These are phyloP conservation scores for Exutisphaerella laricina DNA, from an alignment of 2,329 filamentous ascomycete species.

Conservation along the genomic window DNA sequence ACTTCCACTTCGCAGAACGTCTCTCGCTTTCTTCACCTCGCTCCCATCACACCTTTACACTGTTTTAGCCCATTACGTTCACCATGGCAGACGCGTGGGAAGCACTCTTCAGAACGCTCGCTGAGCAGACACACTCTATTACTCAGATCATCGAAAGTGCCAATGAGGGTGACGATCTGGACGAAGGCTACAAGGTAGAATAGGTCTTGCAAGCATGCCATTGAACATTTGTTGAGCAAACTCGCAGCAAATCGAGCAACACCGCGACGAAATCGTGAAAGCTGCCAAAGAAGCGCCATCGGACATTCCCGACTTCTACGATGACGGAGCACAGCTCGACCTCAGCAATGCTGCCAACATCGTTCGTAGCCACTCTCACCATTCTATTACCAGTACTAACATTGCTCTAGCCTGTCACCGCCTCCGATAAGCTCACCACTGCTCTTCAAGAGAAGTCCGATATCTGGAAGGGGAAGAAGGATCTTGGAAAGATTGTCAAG, in stretches of 20 bases:
- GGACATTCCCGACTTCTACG: conserved; percentile 20
- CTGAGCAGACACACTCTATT: conserved; percentile 20
- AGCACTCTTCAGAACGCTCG: conserved; percentile 20
- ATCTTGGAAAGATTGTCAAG: conserved; percentile 22
- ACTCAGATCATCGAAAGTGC: conserved; percentile 17
- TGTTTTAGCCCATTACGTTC: not conserved
- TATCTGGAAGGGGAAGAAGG: conserved; percentile 17
- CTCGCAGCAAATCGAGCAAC: conserved; percentile 17
- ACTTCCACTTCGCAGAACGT: not conserved
- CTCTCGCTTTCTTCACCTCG: not conserved
- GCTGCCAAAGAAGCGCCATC: conserved; percentile 14
- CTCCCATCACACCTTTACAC: not conserved
- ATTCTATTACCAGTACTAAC: not conserved
- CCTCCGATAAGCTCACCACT: conserved; percentile 16
- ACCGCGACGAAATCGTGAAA: conserved; percentile 17
- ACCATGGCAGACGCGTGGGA: conserved; percentile 22
- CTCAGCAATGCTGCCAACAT: conserved; percentile 19
- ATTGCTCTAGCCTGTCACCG: conserved; percentile 14
- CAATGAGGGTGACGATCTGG: conserved; percentile 21
- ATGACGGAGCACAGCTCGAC: conserved; percentile 19
- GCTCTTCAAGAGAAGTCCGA: conserved; percentile 18
- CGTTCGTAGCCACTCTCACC: conserved; percentile 5
- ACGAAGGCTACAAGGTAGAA: conserved; percentile 14
- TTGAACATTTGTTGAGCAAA: not conserved
- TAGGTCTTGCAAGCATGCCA: not conserved